A percentile compares a stretch with the other conserved stretches of the same genome.
Conservation (phyloP, 305 asterid genomes). For the Solanum chacoense region DNA sequence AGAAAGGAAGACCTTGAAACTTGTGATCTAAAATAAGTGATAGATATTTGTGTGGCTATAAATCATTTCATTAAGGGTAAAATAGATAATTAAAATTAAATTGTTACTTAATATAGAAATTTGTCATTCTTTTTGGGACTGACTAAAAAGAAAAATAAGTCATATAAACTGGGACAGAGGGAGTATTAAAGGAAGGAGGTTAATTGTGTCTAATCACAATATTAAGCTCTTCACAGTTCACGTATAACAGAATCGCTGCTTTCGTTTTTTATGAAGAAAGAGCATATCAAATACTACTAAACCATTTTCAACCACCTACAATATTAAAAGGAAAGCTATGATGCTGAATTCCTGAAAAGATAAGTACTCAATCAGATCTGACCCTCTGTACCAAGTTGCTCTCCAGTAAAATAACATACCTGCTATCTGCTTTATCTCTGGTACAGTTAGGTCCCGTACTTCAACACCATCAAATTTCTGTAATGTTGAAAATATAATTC, state of each 20-base stretch:
- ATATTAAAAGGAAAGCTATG: background rate
- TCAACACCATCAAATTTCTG: constrained; percentile 74
- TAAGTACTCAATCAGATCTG: background rate
- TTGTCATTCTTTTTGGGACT: background rate
- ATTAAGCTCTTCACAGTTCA: background rate
- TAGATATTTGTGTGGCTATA: background rate
- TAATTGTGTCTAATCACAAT: background rate
- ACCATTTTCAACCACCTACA: background rate
- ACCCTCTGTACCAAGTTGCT: background rate
- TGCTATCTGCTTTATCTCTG: constrained; percentile 97
- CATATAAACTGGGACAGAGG: background rate
- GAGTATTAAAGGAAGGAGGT: background rate
- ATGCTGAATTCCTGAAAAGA: background rate
- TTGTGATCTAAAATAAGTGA: background rate
- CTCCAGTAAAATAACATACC: constrained; percentile 31
- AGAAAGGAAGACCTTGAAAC: background rate
- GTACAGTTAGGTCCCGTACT: constrained; percentile 57
- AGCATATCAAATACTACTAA: background rate
- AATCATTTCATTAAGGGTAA: background rate
- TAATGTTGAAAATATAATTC: constrained; percentile 75
- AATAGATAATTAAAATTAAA: too few relatives aligned
- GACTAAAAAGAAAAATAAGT: background rate
- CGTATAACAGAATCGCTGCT: background rate
- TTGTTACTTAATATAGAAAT: background rate
- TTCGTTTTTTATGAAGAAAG: background rate